Evolutionary conservation across 768 basidiomycete species (phyloP).

Genomic region (Leccinum sublutescens): DNA sequence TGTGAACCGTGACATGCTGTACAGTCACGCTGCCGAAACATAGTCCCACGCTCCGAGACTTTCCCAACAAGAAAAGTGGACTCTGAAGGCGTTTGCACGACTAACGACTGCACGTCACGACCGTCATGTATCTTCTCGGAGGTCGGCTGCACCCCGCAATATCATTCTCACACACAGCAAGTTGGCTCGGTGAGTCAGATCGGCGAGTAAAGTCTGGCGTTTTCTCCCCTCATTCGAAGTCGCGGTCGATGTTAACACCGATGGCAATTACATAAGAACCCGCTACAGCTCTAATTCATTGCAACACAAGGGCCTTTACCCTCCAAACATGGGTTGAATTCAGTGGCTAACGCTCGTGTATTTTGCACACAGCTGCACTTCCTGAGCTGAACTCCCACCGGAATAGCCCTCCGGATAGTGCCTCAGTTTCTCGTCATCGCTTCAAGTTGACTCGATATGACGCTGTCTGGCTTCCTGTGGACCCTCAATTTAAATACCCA

Average conservation of each 20-base stretch:
- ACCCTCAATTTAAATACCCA: constrained; percentile 23
- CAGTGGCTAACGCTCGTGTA: constrained; percentile 3
- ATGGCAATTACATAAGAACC: constrained; percentile 16
- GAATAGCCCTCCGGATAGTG: constrained; percentile 3
- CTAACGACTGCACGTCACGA: neutral
- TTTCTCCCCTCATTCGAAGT: constrained; percentile 17
- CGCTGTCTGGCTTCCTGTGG: constrained; percentile 23
- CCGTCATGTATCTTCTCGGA: constrained; percentile 6
- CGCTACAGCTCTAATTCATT: constrained; percentile 17
- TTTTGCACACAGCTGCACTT: constrained; percentile 20
- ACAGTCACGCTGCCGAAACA: neutral
- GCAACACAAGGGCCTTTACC: constrained; percentile 4
- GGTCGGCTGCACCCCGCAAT: constrained; percentile 9
- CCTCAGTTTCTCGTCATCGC: constrained; percentile 18
- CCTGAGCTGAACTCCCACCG: constrained; percentile 11
- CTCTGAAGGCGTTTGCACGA: neutral
- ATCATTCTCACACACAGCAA: constrained; percentile 31
- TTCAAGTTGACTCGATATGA: constrained; percentile 25
- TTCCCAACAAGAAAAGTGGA: neutral
- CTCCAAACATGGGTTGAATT: constrained; percentile 21
- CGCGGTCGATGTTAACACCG: constrained; percentile 20
- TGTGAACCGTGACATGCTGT: constrained; percentile 10
- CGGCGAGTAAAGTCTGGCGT: constrained; percentile 29
- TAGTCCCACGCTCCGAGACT: neutral
- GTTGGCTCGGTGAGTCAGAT: constrained; percentile 28